Base-by-base conservation (phyloP, 140 eudicot species). In the Stevia rebaudiana region DNA sequence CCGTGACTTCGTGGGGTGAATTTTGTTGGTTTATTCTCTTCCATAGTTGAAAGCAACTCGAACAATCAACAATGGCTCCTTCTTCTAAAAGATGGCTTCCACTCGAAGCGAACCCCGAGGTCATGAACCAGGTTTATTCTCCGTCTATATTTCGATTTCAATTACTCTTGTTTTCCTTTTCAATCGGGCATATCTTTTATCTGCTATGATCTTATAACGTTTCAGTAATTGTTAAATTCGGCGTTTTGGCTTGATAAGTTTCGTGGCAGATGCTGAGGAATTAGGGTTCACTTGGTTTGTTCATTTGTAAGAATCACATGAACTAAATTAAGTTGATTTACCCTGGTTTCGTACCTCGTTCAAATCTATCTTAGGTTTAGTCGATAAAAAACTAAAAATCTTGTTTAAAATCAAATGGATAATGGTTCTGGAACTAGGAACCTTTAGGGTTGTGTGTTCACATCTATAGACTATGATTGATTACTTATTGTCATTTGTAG, bases 61-160 rank as follows among this genome's bases (percentile, higher is more conserved):
- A 75, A 51, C 65, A 63, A 71, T 57, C 49, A 40, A 46, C 48
- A 73, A 87, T 81, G 86, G 92, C 82, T 74, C 68, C 79, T 67
- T 72, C 84, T 74, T 72, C 77, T 9, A 87, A 87, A 82, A 74
- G 92, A 77, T 91, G 98, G 98, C 91, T 91, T 79, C 98, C 98
- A 30, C 96, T 91, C 59, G 98, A 91, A 85, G 98, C 98, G 36
- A 91, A 91, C 71, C 98, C 96, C 35, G 92, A 91, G 37, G 98
- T 91, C 37, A 91, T 91, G 95, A 91, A 91, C 72, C 96, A 90
- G 95, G 97, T 90, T 18, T 28, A 24, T 21, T 33, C 71, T 24
- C 18, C 40, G 18, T 33, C 58, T 37, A 4, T 50, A 16, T 52
- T 52, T 48, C 7, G 6, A 63, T 39, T 21, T 54, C 7, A 36